These are phyloP conservation scores for Neurospora sp. DNA, from an alignment of 2,329 filamentous ascomycete species.

Conservation along the genomic window DNA sequence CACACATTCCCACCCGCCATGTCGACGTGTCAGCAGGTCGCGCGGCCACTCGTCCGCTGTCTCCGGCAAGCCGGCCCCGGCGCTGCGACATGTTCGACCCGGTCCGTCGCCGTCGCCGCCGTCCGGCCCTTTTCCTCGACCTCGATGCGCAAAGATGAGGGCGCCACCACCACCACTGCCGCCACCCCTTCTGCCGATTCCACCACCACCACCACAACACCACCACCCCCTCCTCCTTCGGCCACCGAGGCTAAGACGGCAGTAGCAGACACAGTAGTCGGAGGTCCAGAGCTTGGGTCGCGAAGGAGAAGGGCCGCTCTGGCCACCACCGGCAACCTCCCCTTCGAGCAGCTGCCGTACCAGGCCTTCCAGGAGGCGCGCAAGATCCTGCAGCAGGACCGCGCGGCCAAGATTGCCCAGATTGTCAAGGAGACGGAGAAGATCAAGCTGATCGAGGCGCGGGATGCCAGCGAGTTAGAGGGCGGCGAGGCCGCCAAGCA, in stretches of 20 bases:
- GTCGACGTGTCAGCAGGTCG: conserved; percentile 50
- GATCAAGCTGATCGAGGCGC: conserved; percentile 56
- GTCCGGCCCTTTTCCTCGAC: conserved; percentile 26
- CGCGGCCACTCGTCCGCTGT: conserved; percentile 45
- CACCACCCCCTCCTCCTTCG: conserved; percentile 36
- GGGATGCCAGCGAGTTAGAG: conserved; percentile 43
- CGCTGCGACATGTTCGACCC: conserved; percentile 21
- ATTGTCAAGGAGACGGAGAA: conserved; percentile 59
- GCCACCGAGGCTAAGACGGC: conserved; percentile 28
- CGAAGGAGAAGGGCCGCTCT: conserved; percentile 71
- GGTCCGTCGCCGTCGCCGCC: conserved; percentile 25
- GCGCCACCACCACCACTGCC: conserved; percentile 19
- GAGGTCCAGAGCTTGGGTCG: conserved; percentile 67
- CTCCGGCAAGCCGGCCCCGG: conserved; percentile 32
- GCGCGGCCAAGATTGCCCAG: conserved; percentile 66
- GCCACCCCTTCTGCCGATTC: conserved; percentile 12
- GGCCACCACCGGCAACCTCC: conserved; percentile 54
- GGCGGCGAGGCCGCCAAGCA: conserved; percentile 58
- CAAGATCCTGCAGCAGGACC: conserved; percentile 69
- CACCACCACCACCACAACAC: conserved; percentile 46
- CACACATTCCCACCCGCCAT: conserved; percentile 27
- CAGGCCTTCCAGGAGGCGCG: conserved; percentile 97
- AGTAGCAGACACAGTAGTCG: conserved; percentile 26
- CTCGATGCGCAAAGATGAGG: conserved; percentile 26
- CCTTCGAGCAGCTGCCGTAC: conserved; percentile 90